Percentiles rank a stretch among this genome's conserved stretches.
These are phyloP conservation scores for Viola odorata DNA, from an alignment of 345 rosid genomes.

Conservation along the genomic window DNA sequence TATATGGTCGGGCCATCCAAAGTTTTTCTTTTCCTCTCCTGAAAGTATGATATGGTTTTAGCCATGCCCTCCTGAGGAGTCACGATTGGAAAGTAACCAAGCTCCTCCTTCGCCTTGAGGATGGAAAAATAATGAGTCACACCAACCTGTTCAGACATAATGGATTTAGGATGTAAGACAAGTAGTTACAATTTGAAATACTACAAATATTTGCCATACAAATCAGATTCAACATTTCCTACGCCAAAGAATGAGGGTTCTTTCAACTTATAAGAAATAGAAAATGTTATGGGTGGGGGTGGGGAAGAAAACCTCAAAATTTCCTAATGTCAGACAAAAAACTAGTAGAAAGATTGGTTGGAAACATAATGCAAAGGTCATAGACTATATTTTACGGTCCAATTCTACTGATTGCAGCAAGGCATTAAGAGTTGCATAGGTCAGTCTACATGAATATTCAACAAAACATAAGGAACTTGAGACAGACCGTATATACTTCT, in stretches of 20 bases:
- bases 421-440: too few relatives aligned
- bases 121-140: slow-evolving; percentile 86
- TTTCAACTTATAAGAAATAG: not conserved
- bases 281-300: too few relatives aligned
- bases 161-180: not conserved
- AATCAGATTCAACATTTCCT: not conserved
- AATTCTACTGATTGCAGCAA: too few relatives aligned
- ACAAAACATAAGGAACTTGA: too few relatives aligned
- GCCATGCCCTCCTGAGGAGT: slow-evolving; percentile 83
- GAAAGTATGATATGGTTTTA: slow-evolving; percentile 71
- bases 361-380: too few relatives aligned
- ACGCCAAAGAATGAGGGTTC: not conserved
- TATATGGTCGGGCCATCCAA: slow-evolving; percentile 64
- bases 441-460: too few relatives aligned
- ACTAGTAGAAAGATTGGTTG: too few relatives aligned
- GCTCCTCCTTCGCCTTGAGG: slow-evolving; percentile 85
- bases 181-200: slow-evolving; percentile 7
- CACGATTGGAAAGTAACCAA: slow-evolving; percentile 79
- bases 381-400: too few relatives aligned
- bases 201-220: not conserved
- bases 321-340: too few relatives aligned
- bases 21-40: slow-evolving; percentile 56
- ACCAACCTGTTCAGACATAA: slow-evolving; percentile 49
- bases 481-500: too few relatives aligned
- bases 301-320: not conserved